phyloP scores from a whole-genome alignment of 148 eudicot species.

The Vaccinium darrowii region DNA sequence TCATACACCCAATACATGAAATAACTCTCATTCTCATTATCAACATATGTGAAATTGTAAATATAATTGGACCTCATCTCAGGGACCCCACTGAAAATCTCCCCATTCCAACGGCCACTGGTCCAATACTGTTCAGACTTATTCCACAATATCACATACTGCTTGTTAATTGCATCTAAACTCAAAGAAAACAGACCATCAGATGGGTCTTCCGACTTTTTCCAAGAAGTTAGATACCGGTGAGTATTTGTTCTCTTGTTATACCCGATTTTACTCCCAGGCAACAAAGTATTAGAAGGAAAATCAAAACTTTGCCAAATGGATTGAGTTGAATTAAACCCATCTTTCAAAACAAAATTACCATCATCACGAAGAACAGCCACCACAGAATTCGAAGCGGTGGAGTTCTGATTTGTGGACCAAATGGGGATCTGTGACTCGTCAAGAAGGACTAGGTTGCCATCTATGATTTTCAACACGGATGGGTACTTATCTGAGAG shows the following conservation, averaged over 20 bases:
- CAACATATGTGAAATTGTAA: conserved; percentile 41
- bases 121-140: conserved; percentile 23
- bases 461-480: conserved; percentile 41
- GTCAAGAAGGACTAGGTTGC: conserved; percentile 43
- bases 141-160: conserved; percentile 40
- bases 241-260: conserved; percentile 22
- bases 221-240: conserved; percentile 44
- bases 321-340: background rate
- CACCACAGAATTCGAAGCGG: conserved; percentile 19
- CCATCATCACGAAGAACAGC: conserved; percentile 39
- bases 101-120: conserved; percentile 48
- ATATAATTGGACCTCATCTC: conserved; percentile 48
- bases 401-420: conserved; percentile 33
- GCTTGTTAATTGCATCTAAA: conserved; percentile 16
- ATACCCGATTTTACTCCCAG: conserved; percentile 37
- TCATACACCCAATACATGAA: conserved; percentile 39
- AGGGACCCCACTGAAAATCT: conserved; percentile 45
- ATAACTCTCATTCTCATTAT: conserved; percentile 50
- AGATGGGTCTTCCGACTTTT: conserved; percentile 12
- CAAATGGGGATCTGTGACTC: conserved; percentile 36
- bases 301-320: conserved; percentile 41
- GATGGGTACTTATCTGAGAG: conserved; percentile 29
- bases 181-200: conserved; percentile 40
- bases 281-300: conserved; percentile 49
- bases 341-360: conserved; percentile 4